A percentile compares a stretch with the other conserved stretches of the same genome.
These are phyloP conservation scores for Syncephalastrum contaminatum DNA, from an alignment of 371 early-diverging fungal genomes.

Conservation along the genomic window DNA sequence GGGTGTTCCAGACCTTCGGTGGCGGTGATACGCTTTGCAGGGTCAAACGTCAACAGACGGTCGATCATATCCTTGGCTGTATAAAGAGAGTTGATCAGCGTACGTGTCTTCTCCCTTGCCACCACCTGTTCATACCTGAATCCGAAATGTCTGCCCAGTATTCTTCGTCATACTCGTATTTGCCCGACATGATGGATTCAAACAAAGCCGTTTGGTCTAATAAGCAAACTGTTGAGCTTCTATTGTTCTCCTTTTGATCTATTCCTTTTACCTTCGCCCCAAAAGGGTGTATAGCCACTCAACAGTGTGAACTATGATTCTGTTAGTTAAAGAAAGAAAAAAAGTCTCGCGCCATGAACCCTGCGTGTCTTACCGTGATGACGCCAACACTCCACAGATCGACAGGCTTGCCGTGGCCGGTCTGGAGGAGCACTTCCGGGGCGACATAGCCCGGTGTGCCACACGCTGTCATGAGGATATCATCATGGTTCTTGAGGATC, in stretches of 20 bases:
- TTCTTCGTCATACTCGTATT: conserved; percentile 73
- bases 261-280: conserved; percentile 52
- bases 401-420: conserved; percentile 65
- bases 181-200: conserved; percentile 63
- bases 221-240: background rate
- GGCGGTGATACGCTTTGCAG: conserved; percentile 71
- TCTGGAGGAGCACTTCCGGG: conserved; percentile 77
- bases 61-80: conserved; percentile 84
- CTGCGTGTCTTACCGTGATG: conserved; percentile 55
- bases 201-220: conserved; percentile 60
- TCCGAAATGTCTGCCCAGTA: conserved; percentile 80
- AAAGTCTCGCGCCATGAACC: background rate
- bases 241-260: too few relatives aligned
- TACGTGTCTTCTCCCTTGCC: background rate
- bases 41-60: conserved; percentile 69
- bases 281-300: conserved; percentile 92
- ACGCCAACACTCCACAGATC: conserved; percentile 95
- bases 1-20: conserved; percentile 72
- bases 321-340: background rate
- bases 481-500: conserved; percentile 64
- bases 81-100: background rate
- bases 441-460: conserved; percentile 91
- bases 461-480: conserved; percentile 74
- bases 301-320: conserved; percentile 66
- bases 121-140: conserved; percentile 37